Base-by-base conservation (phyloP, 2,329 filamentous ascomycete genomes). In the Aureobasidium lini region DNA sequence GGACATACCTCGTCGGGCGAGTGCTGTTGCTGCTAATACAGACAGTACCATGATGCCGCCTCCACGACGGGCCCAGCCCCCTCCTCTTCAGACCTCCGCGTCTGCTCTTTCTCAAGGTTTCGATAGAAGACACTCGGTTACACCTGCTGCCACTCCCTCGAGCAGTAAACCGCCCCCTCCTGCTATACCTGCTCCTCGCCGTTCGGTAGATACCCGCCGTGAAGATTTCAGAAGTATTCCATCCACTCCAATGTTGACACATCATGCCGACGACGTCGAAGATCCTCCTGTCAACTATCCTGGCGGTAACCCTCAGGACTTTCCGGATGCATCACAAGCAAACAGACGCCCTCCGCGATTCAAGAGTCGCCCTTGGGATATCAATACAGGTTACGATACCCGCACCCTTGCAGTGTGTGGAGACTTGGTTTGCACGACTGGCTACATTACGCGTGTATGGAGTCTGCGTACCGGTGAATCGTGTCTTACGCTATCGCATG, bases 371-470 rank as follows among this genome's bases (percentile, higher is more conserved):
- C 81, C 83, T n/a, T 81, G 81, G 54, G 88, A 93, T 63, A 92
- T 99, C 60, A 75, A 81, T 32, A 92, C 89, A 3, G 91, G 90
- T 66, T 94, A 95, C 65, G 94, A 97, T 63, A 89, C 90, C 5
- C 86, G 90, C 43, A 78, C 91, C 32, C 86, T 96, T 69, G 92
- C 94, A 63, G 85, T 95, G 2, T 96, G 90, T 69, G 94, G 94
- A 7, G 87, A 92, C 64, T 86, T 88, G 65, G 85, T 94, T 7
- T 96, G 90, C 70, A 93, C 92, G 0, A 90, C 88, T 15, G 94
- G 93, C 5, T 87, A 89, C 63, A 79, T 94, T 62, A 97, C 93
- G 1, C 84, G 90, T 62, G 89, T 92, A 0, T 99, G 94, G 92
- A 93, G 86, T 70, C 73, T 96, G 28, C 76, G 85, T 10, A 90